Conservation (phyloP, 345 rosid species). For the Linum usitatissimum region DNA sequence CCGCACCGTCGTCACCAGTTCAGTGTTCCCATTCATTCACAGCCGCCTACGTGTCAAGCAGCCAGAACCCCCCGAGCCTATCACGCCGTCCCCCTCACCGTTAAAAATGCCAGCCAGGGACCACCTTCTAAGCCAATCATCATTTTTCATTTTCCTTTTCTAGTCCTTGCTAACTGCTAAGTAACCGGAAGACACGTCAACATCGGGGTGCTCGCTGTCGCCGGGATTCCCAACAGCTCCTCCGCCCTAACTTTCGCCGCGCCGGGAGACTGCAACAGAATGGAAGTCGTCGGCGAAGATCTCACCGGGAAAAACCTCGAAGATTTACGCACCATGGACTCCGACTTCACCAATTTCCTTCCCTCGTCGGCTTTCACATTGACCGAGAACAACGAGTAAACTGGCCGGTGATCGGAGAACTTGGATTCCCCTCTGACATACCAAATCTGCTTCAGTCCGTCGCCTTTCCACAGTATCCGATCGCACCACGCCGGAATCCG, state of each 20-base stretch:
- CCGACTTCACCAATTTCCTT: constrained; percentile 12
- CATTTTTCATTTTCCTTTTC: neutral
- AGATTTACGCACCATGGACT: neutral
- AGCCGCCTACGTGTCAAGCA: neutral
- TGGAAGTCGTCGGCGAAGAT: constrained; percentile 28
- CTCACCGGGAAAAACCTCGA: constrained; percentile 20
- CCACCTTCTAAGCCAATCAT: neutral
- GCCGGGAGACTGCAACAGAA: constrained; percentile 29
- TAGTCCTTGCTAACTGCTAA: neutral
- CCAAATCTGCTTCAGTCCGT: constrained; percentile 61
- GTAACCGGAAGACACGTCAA: neutral
- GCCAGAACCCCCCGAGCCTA: neutral
- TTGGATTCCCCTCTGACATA: constrained; percentile 76
- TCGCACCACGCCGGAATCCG: constrained; percentile 99
- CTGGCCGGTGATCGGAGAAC: constrained; percentile 97
- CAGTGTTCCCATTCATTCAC: neutral
- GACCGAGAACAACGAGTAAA: constrained; percentile 62
- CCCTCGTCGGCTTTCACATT: constrained; percentile 24
- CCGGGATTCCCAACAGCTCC: constrained; percentile 45
- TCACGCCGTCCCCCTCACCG: constrained; percentile 1
- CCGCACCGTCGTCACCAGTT: too few relatives aligned
- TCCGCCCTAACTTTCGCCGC: constrained; percentile 72
- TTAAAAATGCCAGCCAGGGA: constrained; percentile 5
- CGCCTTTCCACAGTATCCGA: constrained; percentile 85
- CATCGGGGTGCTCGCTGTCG: neutral